phyloP scores from a whole-genome alignment of 306 rosid species.

The Fagus sylvatica region DNA sequence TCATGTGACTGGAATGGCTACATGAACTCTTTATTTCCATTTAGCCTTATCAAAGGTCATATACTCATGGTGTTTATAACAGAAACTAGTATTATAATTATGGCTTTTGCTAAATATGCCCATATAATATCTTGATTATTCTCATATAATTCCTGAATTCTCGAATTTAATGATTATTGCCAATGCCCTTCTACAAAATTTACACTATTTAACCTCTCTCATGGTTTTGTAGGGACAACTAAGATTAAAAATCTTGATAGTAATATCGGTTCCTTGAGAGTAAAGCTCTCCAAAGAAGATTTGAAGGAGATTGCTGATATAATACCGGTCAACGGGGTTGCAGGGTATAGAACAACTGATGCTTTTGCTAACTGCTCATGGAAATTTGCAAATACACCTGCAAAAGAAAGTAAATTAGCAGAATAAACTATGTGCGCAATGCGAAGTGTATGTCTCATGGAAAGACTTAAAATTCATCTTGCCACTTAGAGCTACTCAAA shows the following conservation, averaged over 20 bases:
- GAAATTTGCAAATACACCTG: slow-evolving; percentile 59
- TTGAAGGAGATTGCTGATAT: slow-evolving; percentile 49
- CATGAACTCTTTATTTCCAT: too few species aligned
- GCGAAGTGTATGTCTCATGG: neutral
- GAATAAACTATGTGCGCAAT: neutral
- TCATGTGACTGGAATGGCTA: too few species aligned
- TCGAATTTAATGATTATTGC: neutral
- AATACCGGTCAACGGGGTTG: slow-evolving; percentile 38
- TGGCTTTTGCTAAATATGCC: too few species aligned
- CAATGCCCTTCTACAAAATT: too few species aligned
- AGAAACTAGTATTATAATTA: too few species aligned
- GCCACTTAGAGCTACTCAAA: too few species aligned
- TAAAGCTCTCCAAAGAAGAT: slow-evolving; percentile 50
- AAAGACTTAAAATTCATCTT: neutral
- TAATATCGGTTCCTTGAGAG: slow-evolving; percentile 45
- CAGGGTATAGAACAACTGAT: slow-evolving; percentile 40
- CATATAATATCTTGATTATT: too few species aligned
- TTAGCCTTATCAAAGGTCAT: too few species aligned
- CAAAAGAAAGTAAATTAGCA: slow-evolving; percentile 3
- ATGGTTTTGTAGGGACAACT: slow-evolving; percentile 52
- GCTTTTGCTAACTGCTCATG: slow-evolving; percentile 45
- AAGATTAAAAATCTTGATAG: slow-evolving; percentile 55
- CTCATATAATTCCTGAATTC: neutral
- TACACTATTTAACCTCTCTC: neutral
- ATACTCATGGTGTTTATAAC: too few species aligned